Conservation (phyloP, 768 basidiomycete species). For the Chalciporus sphaerocephalus region DNA sequence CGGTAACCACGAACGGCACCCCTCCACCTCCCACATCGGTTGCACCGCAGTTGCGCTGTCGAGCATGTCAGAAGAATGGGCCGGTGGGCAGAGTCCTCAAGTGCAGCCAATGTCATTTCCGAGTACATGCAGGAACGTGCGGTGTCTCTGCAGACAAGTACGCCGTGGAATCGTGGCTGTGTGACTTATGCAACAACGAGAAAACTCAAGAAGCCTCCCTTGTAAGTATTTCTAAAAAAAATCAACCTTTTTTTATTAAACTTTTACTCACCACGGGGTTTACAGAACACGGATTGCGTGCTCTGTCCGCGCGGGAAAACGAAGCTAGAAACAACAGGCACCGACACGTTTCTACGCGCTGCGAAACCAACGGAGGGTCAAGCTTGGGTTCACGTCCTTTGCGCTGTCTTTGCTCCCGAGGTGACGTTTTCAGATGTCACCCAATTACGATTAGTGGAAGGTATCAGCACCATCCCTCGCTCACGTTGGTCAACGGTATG, state of each 20-base stretch:
- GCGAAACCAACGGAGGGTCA: conserved; percentile 91
- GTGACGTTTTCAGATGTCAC: conserved; percentile 74
- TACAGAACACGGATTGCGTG: conserved; percentile 76
- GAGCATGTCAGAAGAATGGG: conserved; percentile 71
- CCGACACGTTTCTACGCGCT: conserved; percentile 66
- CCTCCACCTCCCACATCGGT: conserved; percentile 56
- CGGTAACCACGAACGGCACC: conserved; percentile 46
- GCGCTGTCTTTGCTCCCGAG: conserved; percentile 84
- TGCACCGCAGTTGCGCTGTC: conserved; percentile 65
- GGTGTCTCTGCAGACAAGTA: conserved; percentile 65
- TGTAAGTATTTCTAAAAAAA: conserved; percentile 48
- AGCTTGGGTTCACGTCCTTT: conserved; percentile 88
- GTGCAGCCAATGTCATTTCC: conserved; percentile 76
- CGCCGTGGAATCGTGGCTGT: conserved; percentile 71
- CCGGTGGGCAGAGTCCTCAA: conserved; percentile 73
- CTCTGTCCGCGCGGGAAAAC: conserved; percentile 62
- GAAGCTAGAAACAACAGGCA: conserved; percentile 39
- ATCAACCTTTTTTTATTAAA: not conserved
- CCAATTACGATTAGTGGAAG: conserved; percentile 77
- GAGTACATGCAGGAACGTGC: conserved; percentile 72
- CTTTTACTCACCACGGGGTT: conserved; percentile 1
- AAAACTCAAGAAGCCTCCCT: conserved; percentile 77
- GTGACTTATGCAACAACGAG: conserved; percentile 85
- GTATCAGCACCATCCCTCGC: conserved; percentile 66
- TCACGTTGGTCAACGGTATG: conserved; percentile 73